These are phyloP conservation scores for Ceriops zippeliana DNA, from an alignment of 345 rosid genomes.

Conservation along the genomic window DNA sequence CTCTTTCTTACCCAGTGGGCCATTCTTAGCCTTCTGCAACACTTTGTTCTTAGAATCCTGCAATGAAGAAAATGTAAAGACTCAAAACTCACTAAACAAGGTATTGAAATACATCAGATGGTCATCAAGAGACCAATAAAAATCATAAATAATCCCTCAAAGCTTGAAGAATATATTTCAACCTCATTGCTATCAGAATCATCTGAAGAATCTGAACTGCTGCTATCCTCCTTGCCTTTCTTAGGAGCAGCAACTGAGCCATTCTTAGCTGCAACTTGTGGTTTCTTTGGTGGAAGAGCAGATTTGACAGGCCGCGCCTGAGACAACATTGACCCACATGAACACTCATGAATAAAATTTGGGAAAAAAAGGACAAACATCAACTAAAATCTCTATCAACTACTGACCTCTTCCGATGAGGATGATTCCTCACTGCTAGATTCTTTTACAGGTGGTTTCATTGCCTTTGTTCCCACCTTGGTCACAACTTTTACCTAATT, in stretches of 20 bases:
- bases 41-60: conserved; percentile 34
- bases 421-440: conserved; percentile 38
- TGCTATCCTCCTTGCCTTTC: conserved; percentile 36
- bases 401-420: conserved; percentile 29
- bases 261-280: conserved; percentile 30
- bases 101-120: not conserved
- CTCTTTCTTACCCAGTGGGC: conserved; percentile 18
- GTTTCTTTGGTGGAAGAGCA: conserved; percentile 10
- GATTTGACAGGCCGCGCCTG: conserved; percentile 37
- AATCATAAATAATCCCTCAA: not conserved
- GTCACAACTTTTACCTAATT: conserved; percentile 21
- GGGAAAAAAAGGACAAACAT: not conserved
- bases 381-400: not conserved
- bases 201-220: conserved; percentile 43
- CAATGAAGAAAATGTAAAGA: not conserved
- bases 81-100: not conserved
- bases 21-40: conserved; percentile 17
- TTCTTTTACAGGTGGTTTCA: conserved; percentile 37
- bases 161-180: not conserved
- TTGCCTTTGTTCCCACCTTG: conserved; percentile 13
- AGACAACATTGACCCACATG: not conserved
- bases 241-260: conserved; percentile 30
- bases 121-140: not conserved
- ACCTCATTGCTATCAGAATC: conserved; percentile 46
- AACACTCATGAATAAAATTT: not conserved